Conservation (phyloP, 768 basidiomycete genomes). For the Austroboletus festivus region DNA sequence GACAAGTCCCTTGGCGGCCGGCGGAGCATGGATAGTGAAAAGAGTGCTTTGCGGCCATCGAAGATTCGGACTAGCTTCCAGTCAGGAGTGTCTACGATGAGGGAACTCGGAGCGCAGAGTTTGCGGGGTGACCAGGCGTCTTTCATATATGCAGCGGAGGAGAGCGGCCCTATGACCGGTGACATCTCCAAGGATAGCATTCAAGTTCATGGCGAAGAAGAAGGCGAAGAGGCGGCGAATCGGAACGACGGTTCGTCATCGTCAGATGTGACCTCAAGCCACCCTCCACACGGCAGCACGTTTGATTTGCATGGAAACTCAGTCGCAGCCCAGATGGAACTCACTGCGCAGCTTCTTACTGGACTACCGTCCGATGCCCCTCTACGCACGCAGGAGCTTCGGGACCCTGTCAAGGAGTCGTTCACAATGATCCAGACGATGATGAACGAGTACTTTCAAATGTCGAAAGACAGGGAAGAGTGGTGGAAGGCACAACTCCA, state of each 20-base stretch:
- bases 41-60: constrained; percentile 33
- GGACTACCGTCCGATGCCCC: constrained; percentile 37
- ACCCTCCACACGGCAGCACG: constrained; percentile 54
- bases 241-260: constrained; percentile 47
- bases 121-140: constrained; percentile 25
- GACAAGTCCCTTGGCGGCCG: constrained; percentile 31
- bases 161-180: constrained; percentile 4
- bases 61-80: constrained; percentile 32
- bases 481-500: constrained; percentile 70
- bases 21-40: constrained; percentile 49
- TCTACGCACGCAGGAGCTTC: constrained; percentile 31
- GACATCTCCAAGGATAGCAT: constrained; percentile 16
- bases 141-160: constrained; percentile 20
- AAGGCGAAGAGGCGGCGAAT: constrained; percentile 29
- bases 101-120: constrained; percentile 24
- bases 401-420: constrained; percentile 58
- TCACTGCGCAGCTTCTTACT: constrained; percentile 62
- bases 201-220: constrained; percentile 29
- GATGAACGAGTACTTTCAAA: constrained; percentile 63
- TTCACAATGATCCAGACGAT: constrained; percentile 53
- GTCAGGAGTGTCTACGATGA: constrained; percentile 22
- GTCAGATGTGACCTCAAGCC: constrained; percentile 37
- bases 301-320: constrained; percentile 72
- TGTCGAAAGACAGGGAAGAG: constrained; percentile 74
- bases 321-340: constrained; percentile 71